Base-by-base conservation (phyloP, 2,329 filamentous ascomycete genomes). In the Cladosporium velox region DNA sequence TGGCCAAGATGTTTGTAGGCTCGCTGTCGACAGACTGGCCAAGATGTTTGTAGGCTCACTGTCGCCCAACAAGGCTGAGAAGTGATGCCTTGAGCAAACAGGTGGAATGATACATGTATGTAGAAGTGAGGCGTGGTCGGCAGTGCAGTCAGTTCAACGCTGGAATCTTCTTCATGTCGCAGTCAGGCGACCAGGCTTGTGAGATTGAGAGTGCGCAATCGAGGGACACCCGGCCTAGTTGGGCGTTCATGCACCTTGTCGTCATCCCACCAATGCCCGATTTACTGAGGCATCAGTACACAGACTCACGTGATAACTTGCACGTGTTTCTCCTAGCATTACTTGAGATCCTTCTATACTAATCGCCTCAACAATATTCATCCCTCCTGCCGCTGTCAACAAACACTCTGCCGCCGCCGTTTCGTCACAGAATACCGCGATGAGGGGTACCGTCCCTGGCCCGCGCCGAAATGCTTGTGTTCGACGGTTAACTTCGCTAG, bases 391-490 rank as follows among this genome's bases (percentile, higher is more conserved):
- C 52, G 30, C 15, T 55, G 30, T 55, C 52, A 55, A 55, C 35
- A 55, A 30, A n/a, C 30, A 55, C 52, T 55, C 30, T 10, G 30
- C 30, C 30, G 52, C 14, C 52, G 52, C 52, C 52, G 52, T 55
- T 55, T 55, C 52, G 8, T 55, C 52, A 55, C 28, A 7, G 6
- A 1, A 55, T 21, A 4, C 14, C 52, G 24, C 28, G n/a, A 55
- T 55, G 52, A 55, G 52, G 52, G 52, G 52, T 55, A 24, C 26
- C 52, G 52, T 55, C 18, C 32, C 28, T 55, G 52, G 52, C 28
- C 26, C 52, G 52, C 28, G 52, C 52, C 30, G 52, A 4, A 34
- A 55, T 55, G 52, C 52, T 55, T 55, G n/a, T 55, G 11, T 34
- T 2, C 24, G n/a, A 34, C 52, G 28, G 28, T n/a, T 32, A 12